phyloP scores from a whole-genome alignment of 2,329 filamentous ascomycete genomes.

The Sclerotiophoma versabilis region DNA sequence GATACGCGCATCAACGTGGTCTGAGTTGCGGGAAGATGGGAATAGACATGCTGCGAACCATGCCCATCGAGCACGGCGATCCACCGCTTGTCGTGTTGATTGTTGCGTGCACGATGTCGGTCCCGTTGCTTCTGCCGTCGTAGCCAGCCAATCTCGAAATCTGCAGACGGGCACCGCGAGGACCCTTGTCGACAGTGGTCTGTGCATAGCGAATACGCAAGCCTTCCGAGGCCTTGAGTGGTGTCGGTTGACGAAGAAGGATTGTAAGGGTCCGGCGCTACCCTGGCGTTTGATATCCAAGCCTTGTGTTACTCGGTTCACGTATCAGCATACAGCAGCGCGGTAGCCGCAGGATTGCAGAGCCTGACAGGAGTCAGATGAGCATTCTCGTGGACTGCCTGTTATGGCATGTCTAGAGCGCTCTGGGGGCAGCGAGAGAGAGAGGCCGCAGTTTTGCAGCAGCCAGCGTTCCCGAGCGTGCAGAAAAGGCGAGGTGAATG shows the following conservation, averaged over 20 bases:
- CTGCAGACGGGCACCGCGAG: constrained; percentile 23
- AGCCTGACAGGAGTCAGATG: constrained; percentile 23
- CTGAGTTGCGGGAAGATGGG: constrained; percentile 8
- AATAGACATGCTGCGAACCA: constrained; percentile 10
- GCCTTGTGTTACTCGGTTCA: constrained; percentile 25
- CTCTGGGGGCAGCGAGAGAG: constrained; percentile 7
- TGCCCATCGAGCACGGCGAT: constrained; percentile 5
- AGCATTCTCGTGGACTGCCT: constrained; percentile 13
- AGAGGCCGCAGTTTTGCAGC: constrained; percentile 14
- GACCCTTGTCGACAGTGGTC: constrained; percentile 23
- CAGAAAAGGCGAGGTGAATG: constrained; percentile 8
- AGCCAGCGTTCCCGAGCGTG: constrained; percentile 10
- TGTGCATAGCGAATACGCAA: constrained; percentile 24
- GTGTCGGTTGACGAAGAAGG: constrained; percentile 32
- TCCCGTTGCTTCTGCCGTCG: constrained; percentile 25
- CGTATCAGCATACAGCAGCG: constrained; percentile 28
- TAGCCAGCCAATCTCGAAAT: constrained; percentile 25
- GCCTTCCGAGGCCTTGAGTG: constrained; percentile 18
- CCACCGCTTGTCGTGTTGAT: background rate
- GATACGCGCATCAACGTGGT: constrained; percentile 5
- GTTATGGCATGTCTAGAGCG: constrained; percentile 7
- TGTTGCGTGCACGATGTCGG: constrained; percentile 12
- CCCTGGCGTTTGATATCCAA: constrained; percentile 29
- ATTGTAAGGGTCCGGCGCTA: constrained; percentile 28
- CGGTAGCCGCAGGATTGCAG: constrained; percentile 30